These are phyloP conservation scores for Pseudocercospora pini-densiflorae DNA, from an alignment of 2,329 filamentous ascomycete species.

Conservation along the genomic window DNA sequence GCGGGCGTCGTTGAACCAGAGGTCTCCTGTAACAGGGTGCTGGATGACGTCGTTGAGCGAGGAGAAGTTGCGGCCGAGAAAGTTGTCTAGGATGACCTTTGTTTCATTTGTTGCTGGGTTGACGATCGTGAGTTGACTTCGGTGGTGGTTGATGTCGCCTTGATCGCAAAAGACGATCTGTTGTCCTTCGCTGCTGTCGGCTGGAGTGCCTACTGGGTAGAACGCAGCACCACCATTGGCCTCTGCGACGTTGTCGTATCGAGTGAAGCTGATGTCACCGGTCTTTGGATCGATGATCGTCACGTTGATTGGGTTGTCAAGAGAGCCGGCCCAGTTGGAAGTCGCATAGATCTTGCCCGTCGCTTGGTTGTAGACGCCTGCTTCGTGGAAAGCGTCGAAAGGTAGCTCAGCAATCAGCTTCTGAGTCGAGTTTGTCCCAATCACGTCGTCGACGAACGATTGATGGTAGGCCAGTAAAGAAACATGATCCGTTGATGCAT, in stretches of 20 bases:
- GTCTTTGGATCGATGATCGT: conserved; percentile 39
- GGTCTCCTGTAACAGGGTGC: conserved; percentile 57
- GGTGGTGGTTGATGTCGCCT: conserved; percentile 32
- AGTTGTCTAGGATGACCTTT: conserved; percentile 60
- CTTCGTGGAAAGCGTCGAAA: conserved; percentile 47
- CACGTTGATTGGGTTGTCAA: conserved; percentile 42
- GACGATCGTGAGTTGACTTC: conserved; percentile 36
- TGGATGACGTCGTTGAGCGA: conserved; percentile 63
- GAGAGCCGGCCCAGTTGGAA: conserved; percentile 43
- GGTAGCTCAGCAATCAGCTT: conserved; percentile 32
- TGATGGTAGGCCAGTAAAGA: conserved; percentile 38
- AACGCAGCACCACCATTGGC: conserved; percentile 39
- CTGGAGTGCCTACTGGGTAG: conserved; percentile 38
- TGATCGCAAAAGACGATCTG: conserved; percentile 42
- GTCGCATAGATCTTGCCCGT: conserved; percentile 50
- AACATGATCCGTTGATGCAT: conserved; percentile 36
- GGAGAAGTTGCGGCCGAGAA: conserved; percentile 65
- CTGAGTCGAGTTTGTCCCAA: conserved; percentile 38
- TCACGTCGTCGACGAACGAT: conserved; percentile 37
- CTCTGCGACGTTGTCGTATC: conserved; percentile 35
- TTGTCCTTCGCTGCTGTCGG: conserved; percentile 38
- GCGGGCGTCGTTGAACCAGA: conserved; percentile 67
- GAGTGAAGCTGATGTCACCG: conserved; percentile 34
- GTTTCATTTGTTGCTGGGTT: conserved; percentile 35
- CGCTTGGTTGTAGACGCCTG: conserved; percentile 40